Base-by-base conservation (phyloP, 148 eudicot species). In the Chenopodium album region DNA sequence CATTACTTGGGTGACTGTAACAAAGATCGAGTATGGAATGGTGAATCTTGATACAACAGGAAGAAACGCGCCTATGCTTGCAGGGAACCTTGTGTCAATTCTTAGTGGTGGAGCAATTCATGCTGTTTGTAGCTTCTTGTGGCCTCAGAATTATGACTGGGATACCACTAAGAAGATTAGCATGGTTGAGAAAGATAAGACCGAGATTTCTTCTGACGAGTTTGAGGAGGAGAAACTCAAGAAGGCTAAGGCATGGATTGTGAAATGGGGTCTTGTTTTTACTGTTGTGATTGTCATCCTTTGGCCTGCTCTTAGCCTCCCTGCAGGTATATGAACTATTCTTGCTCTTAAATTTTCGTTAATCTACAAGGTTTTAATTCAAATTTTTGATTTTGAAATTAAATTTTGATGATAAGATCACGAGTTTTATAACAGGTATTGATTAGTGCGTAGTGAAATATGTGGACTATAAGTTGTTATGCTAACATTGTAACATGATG, bases 241-340 rank as follows among this genome's bases (percentile, higher is more conserved):
- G 66, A 87, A 77, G 80, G 98, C 99, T 7, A 94, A 91, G 85
- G 11, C 83, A 12, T 96, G 99, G 99, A 94, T 96, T 52, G 83
- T 96, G 37, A 96, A 89, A 90, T 94, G 99, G 99, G 99, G 99
- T 17, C 80, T 96, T 89, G 99, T 92, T 76, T 94, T 96, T 60
- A 92, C 99, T 71, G 31, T 84, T 62, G 87, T 94, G 47, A 94
- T 96, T 78, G 88, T 86, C 31, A 67, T 96, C 8, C 81, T 96
- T 20, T 96, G 99, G 99, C 99, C 99, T 79, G 75, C 85, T 73
- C 93, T 96, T 46, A 91, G 95, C 70, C 98, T 96, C 81, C 97
- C 99, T 66, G 99, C 98, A 81, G 90, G 98, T 91, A 90, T 1
- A 48, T 74, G n/a, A 56, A 52, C 69, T 54, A 34, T 48, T 67